phyloP scores from a whole-genome alignment of 148 eudicot species.

The Cornus controversa region DNA sequence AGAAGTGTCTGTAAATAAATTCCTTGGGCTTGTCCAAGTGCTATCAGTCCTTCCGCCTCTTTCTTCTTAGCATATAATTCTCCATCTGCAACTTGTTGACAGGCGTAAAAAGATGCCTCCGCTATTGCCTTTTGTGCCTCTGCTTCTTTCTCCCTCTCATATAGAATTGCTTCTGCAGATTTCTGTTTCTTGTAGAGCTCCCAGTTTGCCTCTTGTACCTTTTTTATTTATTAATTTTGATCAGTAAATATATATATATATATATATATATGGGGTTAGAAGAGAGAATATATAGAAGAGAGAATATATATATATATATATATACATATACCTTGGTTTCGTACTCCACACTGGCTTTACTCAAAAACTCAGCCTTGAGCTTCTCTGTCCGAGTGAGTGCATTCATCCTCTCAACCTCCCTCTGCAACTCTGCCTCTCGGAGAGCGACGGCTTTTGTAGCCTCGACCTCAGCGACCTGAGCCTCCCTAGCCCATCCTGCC shows the following conservation, averaged over 20 bases:
- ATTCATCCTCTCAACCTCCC: slow-evolving; percentile 48
- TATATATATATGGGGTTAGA: neutral
- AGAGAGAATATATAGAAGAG: too few relatives aligned
- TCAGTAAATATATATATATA: too few relatives aligned
- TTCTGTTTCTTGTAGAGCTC: slow-evolving; percentile 56
- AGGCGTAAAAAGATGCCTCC: slow-evolving; percentile 36
- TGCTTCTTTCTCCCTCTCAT: slow-evolving; percentile 39
- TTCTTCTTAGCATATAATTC: slow-evolving; percentile 50
- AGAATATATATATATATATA: too few relatives aligned
- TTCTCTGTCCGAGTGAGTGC: slow-evolving; percentile 53
- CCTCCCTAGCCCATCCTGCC: slow-evolving; percentile 44
- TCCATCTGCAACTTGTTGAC: slow-evolving; percentile 55
- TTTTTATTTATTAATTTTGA: too few relatives aligned
- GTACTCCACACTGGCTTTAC: slow-evolving; percentile 57
- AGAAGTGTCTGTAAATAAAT: slow-evolving; percentile 39
- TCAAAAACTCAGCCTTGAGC: slow-evolving; percentile 48
- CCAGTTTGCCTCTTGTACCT: slow-evolving; percentile 72
- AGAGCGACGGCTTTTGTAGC: slow-evolving; percentile 44
- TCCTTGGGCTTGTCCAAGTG: slow-evolving; percentile 54
- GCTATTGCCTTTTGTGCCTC: slow-evolving; percentile 44
- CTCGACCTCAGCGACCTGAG: slow-evolving; percentile 53
- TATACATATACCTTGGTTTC: slow-evolving; percentile 45
- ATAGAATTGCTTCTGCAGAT: slow-evolving; percentile 51
- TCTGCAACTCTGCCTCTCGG: slow-evolving; percentile 51
- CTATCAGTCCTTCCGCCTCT: slow-evolving; percentile 50